Evolutionary conservation across 1,139 yeast genomes (phyloP), one percentile per base, ranked within the genome.

Genomic region (Yamadazyma dushanensis): DNA sequence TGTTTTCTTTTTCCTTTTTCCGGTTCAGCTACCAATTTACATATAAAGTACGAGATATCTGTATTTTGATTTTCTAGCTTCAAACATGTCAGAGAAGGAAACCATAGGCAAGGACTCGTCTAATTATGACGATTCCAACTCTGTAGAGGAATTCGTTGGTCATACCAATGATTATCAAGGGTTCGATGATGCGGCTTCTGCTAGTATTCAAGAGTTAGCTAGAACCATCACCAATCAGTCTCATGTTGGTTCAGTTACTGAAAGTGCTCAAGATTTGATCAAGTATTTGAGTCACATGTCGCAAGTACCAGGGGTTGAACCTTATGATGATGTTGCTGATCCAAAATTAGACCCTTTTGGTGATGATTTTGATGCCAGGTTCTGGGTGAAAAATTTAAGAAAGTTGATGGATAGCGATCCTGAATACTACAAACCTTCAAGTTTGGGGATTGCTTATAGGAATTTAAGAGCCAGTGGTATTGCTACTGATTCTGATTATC

Each of bases 401-500:
- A 53, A 50, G 32, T 34, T 57, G 32, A 35, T 40, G 31, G 51
- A 47, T 9, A 35, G 70, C 15, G 86, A 83, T 46, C 79, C 81
- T 0, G 88, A 80, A 3, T 72, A 78, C 51, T 84, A 77, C 57
- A 79, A 80, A 48, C 79, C 79, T 10, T 70, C 79, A 25, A 68
- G 76, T 13, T 61, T 85, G 39, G 95, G 95, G 8, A 67, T 88
- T 25, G 73, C 83, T 3, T 88, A 81, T 69, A 73, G 75, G 41
- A 63, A 84, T 49, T 61, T 88, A 46, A 62, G 84, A 38, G 94
- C 90, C 2, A 75, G 70, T 45, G 96, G 96, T 40, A 73, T 73
- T 40, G 89, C 92, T 8, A 69, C 83, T 4, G 94, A 83, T 51
- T 75, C 89, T 3, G 92, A 85, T 51, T 88, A 83, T 59, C 95